Evolutionary conservation across 176 grass and related monocot genomes (phyloP).

Genomic region (Ensete glaucum): DNA sequence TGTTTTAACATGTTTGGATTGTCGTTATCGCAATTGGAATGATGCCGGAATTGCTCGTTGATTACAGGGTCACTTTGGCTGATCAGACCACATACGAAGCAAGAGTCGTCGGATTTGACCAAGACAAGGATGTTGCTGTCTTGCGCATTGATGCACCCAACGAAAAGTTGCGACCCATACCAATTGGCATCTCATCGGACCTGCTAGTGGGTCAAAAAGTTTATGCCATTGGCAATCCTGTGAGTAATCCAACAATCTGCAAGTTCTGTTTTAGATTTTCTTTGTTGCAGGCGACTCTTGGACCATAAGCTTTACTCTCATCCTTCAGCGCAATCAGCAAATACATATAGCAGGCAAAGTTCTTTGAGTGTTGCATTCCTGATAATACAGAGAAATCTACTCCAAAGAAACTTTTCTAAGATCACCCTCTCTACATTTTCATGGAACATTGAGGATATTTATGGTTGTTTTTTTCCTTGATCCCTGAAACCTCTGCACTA

Average conservation of each 20-base stretch:
- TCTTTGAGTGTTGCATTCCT: no score
- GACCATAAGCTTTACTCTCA: no score
- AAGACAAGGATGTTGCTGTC: slow-evolving; percentile 98
- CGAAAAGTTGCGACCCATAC: slow-evolving; percentile 88
- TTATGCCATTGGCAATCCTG: slow-evolving; percentile 95
- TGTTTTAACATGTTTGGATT: neutral
- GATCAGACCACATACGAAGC: slow-evolving; percentile 90
- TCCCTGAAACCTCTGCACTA: neutral
- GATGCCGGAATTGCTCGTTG: slow-evolving; percentile 42
- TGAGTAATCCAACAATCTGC: slow-evolving; percentile 33
- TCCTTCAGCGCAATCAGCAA: no score
- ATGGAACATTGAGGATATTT: no score
- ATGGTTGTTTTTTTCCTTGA: neutral
- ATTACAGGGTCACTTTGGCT: slow-evolving; percentile 70
- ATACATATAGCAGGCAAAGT: no score
- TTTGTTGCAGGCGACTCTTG: no score
- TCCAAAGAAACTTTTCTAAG: no score
- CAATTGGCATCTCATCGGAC: slow-evolving; percentile 77
- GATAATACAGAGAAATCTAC: no score
- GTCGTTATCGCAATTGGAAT: slow-evolving; percentile 19
- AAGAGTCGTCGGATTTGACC: slow-evolving; percentile 83
- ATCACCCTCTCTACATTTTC: no score
- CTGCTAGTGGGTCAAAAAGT: slow-evolving; percentile 97
- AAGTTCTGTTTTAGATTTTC: neutral
- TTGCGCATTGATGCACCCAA: slow-evolving; percentile 80